Base-by-base conservation (phyloP, 2,329 filamentous ascomycete species). In the Esteya vermicola region DNA sequence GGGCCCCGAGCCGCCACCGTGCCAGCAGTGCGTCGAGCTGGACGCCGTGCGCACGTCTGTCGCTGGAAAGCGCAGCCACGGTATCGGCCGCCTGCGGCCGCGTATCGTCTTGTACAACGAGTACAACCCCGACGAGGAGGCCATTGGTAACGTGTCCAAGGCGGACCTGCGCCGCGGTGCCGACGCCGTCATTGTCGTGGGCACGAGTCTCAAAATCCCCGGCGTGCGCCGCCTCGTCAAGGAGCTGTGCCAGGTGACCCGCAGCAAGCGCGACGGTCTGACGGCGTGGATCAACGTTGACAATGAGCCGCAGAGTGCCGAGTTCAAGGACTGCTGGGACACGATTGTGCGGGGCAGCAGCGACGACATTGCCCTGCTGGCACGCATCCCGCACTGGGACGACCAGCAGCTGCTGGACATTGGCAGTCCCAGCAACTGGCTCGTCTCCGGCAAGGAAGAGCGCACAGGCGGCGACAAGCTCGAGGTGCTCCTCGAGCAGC, bases 101-200 rank as follows among this genome's bases (percentile, higher is more conserved):
- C 76, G 91, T 42, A 95, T 98, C 65, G 89, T 96, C 5, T 70
- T 98, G 9, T 98, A 98, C 64, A 95, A 96, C 56, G 91, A 98
- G 58, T 81, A 85, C 56, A 95, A 96, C 54, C 91, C 91, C 0
- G 91, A 98, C 48, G 85, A 91, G 49, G 89, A 95, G 50, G 89
- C 91, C 13, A 98, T 98, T 56, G 88, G 89, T 33, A 84, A 84
- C 19, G 88, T 94, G 31, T 85, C 88, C 38, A 78, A 77, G 48
- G 80, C 88, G 5, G 91, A 98, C 56, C 65, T 96, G 43, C 81
- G 85, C 45, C 74, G 80, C 32, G 73, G 86, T 28, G 89, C 91
- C 0, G 91, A 96, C 57, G 88, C 88, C 16, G 73, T 98, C 21
- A 78, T 98, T 49, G 91, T 98, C 22, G 91, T 94, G 9, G 91